Conservation (phyloP, 805 yeast genomes). For the Priceomyces castillae region DNA sequence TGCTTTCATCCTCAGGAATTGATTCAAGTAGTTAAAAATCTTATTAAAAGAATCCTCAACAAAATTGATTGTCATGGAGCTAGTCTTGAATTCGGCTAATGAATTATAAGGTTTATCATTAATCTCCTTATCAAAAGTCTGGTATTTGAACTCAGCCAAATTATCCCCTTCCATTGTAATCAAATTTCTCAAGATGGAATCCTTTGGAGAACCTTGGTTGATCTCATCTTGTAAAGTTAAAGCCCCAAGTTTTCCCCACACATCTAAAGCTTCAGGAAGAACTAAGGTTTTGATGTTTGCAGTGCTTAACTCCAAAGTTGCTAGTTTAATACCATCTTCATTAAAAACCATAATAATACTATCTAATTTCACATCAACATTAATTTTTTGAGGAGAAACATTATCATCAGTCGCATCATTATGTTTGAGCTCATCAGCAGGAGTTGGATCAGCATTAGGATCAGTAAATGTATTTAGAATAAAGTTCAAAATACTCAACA, state of each 20-base stretch:
- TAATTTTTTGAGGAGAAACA: constrained; percentile 70
- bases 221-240: constrained; percentile 75
- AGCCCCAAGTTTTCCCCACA: constrained; percentile 73
- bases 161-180: constrained; percentile 79
- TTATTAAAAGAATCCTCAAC: constrained; percentile 77
- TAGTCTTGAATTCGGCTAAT: constrained; percentile 60
- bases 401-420: constrained; percentile 56
- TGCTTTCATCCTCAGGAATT: constrained; percentile 80
- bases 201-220: constrained; percentile 57
- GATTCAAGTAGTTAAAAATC: constrained; percentile 63
- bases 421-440: constrained; percentile 70
- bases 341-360: constrained; percentile 73
- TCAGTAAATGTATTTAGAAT: constrained; percentile 83
- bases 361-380: constrained; percentile 64
- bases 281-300: constrained; percentile 67
- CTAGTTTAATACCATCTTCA: constrained; percentile 79
- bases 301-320: constrained; percentile 71
- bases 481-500: constrained; percentile 76
- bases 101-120: constrained; percentile 53
- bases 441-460: constrained; percentile 64
- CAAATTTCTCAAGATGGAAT: constrained; percentile 59
- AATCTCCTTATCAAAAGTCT: constrained; percentile 63
- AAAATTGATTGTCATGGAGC: constrained; percentile 72
- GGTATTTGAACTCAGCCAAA: constrained; percentile 79
- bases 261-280: constrained; percentile 74